Percentiles rank a stretch among this genome's conserved stretches.
Conservation (phyloP, 176 grass and related monocot genomes). For the Triticum urartu region DNA sequence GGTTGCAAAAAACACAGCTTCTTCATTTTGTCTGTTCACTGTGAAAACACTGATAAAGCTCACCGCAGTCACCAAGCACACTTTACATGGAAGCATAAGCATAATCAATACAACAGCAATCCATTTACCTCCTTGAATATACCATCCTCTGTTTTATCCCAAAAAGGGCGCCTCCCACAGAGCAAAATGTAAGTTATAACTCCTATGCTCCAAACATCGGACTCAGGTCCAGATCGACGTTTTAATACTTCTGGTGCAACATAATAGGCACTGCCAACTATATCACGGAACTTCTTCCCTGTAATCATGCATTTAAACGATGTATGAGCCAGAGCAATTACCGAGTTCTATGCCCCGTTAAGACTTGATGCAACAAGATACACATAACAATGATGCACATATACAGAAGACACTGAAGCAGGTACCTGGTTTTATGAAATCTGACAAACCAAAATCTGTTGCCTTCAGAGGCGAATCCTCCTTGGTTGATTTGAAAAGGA, state of each 20-base stretch:
- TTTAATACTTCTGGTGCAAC: conserved; percentile 98
- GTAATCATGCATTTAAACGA: conserved; percentile 34
- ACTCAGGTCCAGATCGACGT: conserved; percentile 82
- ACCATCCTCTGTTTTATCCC: conserved; percentile 97
- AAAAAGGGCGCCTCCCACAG: conserved; percentile 96
- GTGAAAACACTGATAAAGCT: not conserved
- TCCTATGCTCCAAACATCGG: conserved; percentile 99
- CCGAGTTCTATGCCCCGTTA: not conserved
- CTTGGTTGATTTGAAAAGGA: conserved; percentile 89
- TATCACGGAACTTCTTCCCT: conserved; percentile 90
- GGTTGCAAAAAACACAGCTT: conserved; percentile 1
- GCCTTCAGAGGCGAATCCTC: conserved; percentile 86
- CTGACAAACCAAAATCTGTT: conserved; percentile 97
- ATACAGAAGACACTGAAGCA: conserved; percentile 7
- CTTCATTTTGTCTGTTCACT: not conserved
- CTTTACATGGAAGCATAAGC: conserved; percentile 18
- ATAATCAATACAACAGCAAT: conserved; percentile 22
- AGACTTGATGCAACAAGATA: conserved; percentile 20
- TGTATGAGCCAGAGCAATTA: conserved; percentile 9
- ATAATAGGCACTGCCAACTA: conserved; percentile 99
- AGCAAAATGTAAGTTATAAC: conserved; percentile 99
- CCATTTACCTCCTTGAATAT: conserved; percentile 93
- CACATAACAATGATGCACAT: conserved; percentile 25
- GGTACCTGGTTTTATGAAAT: conserved; percentile 90
- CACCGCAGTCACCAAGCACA: not conserved